phyloP scores from a whole-genome alignment of 2,329 filamentous ascomycete genomes.

The Colletotrichum sp. region DNA sequence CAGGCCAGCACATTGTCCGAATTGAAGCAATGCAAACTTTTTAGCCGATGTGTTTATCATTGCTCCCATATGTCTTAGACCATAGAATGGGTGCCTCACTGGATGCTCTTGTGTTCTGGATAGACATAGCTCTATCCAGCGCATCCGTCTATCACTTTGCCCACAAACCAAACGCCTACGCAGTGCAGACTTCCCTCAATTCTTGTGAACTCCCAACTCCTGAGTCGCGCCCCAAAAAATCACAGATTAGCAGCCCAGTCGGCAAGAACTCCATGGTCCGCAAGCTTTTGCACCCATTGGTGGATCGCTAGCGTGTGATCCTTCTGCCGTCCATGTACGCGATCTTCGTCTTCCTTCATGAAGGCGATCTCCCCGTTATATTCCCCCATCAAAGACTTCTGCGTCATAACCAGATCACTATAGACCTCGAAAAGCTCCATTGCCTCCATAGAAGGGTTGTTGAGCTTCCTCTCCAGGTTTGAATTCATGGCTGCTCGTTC shows the following conservation, averaged over 20 bases:
- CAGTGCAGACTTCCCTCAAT: background rate
- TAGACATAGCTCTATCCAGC: background rate
- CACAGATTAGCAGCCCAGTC: slow-evolving; percentile 32
- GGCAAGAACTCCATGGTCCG: slow-evolving; percentile 67
- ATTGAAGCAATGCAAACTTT: background rate
- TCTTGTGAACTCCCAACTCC: background rate
- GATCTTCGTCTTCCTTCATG: slow-evolving; percentile 53
- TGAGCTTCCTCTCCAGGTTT: slow-evolving; percentile 1
- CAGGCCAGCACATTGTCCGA: background rate
- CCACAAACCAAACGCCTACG: background rate
- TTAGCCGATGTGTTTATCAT: background rate
- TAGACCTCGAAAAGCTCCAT: slow-evolving; percentile 40
- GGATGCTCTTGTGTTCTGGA: background rate
- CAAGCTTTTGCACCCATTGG: slow-evolving; percentile 71
- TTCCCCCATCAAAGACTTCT: slow-evolving; percentile 45
- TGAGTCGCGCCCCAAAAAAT: background rate
- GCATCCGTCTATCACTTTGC: background rate
- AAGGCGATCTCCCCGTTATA: slow-evolving; percentile 54
- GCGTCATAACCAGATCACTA: slow-evolving; percentile 42
- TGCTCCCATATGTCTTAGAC: background rate
- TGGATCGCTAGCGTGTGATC: slow-evolving; percentile 76
- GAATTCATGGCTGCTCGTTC: slow-evolving; percentile 20
- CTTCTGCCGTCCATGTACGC: slow-evolving; percentile 60
- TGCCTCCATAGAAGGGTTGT: background rate
- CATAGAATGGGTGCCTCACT: background rate